Base-by-base conservation (phyloP, 495 filamentous ascomycete genomes). In the Aspergillus ostianus region DNA sequence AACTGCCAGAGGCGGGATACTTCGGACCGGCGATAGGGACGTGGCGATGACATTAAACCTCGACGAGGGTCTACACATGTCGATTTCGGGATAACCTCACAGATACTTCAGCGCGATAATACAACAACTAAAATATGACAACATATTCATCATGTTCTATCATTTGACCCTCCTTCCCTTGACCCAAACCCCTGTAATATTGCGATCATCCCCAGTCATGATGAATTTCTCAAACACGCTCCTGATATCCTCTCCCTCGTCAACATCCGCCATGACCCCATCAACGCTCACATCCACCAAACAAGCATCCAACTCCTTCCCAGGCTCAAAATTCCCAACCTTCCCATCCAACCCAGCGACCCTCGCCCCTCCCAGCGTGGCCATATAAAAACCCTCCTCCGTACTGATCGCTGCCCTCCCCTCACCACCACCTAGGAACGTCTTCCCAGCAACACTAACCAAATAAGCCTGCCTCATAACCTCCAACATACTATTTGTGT, bases 281-380 rank as follows among this genome's bases (percentile, higher is more conserved):
- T 70, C 63, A 32, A 69, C n/a, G 67, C 63, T 23, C 51, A 63
- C 61, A 0, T 74, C 75, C 53, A 89, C 73, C 50, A 85, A 63
- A 56, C 87, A 56, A 0, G 85, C 87, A 75, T 90, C 87, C 62
- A 89, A 88, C 69, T 84, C 79, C 72, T 85, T 87, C 1, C 84
- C 85, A 6, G 76, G 70, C 8, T 72, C 77, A 60, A 89, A 89
- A 55, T 76, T 80, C 2, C 87, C 87, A 41, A 88, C 70, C 56
- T 67, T 76, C 1, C 73, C 68, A 9, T 77, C 80, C 12, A 89
- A 63, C n/a, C 82, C 75, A 58, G 83, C 83, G 5, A 87, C 85
- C 54, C 76, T 70, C 3, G 87, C 87, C 0, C 87, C 87, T 1
- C 86, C 87, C 6, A 84, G 55, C 0, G 87, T 90, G 0, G 84